Conservation (phyloP, 2,329 filamentous ascomycete species). For the Aspergillus ustus region DNA sequence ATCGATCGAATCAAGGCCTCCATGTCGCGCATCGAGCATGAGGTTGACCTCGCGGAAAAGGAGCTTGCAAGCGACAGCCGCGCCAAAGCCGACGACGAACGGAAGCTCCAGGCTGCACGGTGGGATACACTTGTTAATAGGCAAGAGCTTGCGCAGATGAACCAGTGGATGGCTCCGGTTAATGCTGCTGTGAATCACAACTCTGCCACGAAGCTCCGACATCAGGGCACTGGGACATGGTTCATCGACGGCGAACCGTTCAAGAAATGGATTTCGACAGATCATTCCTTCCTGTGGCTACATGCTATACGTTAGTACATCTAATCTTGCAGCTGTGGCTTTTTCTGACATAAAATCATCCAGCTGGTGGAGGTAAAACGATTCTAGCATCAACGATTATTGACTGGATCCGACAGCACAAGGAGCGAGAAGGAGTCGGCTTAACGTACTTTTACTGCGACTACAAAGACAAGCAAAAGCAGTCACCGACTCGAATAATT, state of each 20-base stretch:
- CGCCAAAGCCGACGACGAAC: slow-evolving; percentile 2
- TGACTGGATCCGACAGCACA: slow-evolving; percentile 5
- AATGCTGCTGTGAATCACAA: not conserved
- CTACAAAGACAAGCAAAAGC: slow-evolving; percentile 4
- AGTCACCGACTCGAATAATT: not conserved
- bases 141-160: not conserved
- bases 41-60: not conserved
- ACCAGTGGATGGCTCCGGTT: not conserved
- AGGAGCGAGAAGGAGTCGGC: not conserved
- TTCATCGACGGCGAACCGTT: not conserved
- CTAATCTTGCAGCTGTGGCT: not conserved
- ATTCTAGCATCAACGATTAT: slow-evolving; percentile 6
- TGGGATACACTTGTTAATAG: slow-evolving; percentile 2
- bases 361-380: slow-evolving; percentile 5
- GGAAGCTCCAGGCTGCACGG: not conserved
- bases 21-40: not conserved
- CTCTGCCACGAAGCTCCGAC: not conserved
- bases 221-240: not conserved
- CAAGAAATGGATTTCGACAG: not conserved
- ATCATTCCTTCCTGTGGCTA: not conserved
- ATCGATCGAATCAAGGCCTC: not conserved
- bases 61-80: slow-evolving; percentile 1
- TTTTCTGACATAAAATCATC: not conserved
- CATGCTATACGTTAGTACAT: slow-evolving; percentile 1
- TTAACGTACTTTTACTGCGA: not conserved